Evolutionary conservation across 2,329 filamentous ascomycete species (phyloP).

Genomic region (Waltergamsia citrina): DNA sequence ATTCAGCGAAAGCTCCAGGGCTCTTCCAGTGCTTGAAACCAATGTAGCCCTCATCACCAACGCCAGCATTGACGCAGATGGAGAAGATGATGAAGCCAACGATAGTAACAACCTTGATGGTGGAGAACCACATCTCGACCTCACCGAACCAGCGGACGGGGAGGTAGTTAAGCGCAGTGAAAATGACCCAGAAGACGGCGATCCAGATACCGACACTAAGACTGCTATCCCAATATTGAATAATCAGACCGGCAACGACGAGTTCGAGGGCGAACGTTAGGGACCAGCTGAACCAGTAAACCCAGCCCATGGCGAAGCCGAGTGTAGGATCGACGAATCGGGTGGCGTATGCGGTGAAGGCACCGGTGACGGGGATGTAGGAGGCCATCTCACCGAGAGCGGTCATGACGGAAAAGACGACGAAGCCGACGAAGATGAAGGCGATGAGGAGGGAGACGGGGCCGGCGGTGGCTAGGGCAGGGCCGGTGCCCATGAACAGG

Average conservation of each 20-base stretch:
- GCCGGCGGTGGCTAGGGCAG: conserved; percentile 51
- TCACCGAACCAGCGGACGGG: conserved; percentile 68
- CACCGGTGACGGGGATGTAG: conserved; percentile 66
- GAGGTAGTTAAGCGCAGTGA: conserved; percentile 60
- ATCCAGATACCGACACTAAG: conserved; percentile 66
- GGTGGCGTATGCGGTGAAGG: conserved; percentile 67
- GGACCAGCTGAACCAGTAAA: conserved; percentile 74
- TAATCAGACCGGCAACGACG: conserved; percentile 62
- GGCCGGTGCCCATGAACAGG: conserved; percentile 61
- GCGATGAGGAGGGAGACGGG: conserved; percentile 59
- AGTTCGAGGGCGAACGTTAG: conserved; percentile 67
- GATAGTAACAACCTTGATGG: conserved; percentile 68
- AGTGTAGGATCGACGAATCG: conserved; percentile 66
- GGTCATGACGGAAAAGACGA: conserved; percentile 70
- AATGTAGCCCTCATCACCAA: conserved; percentile 58
- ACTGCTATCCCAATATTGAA: conserved; percentile 60
- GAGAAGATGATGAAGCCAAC: conserved; percentile 68
- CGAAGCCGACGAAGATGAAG: conserved; percentile 59
- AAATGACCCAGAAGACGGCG: conserved; percentile 61
- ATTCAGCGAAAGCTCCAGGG: conserved; percentile 59
- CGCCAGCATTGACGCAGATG: conserved; percentile 66
- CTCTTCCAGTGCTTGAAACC: conserved; percentile 64
- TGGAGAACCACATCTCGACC: conserved; percentile 70
- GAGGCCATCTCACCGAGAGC: conserved; percentile 65
- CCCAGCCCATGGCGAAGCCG: conserved; percentile 73